phyloP scores from a whole-genome alignment of 1,139 yeast species.

The Blastobotrys elegans region DNA sequence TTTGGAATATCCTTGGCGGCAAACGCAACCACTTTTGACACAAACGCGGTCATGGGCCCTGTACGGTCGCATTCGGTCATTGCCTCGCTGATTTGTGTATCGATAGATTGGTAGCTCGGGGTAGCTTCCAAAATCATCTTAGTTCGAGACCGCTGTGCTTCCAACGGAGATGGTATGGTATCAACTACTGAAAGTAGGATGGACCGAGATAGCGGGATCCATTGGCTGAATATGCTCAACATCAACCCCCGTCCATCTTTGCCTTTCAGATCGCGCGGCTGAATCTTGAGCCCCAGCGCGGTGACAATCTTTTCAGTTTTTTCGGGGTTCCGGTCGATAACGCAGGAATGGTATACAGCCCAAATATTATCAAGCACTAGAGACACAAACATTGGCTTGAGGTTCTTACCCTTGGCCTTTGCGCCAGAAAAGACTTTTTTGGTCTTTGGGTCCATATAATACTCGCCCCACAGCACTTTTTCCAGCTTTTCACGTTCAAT shows the following conservation, averaged over 20 bases:
- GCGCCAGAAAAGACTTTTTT: conserved; percentile 55
- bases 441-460: conserved; percentile 80
- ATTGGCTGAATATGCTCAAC: conserved; percentile 75
- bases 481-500: conserved; percentile 73
- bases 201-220: conserved; percentile 91
- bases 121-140: conserved; percentile 59
- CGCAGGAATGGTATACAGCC: conserved; percentile 77
- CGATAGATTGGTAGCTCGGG: conserved; percentile 49
- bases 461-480: conserved; percentile 96
- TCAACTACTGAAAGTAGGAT: conserved; percentile 80
- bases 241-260: conserved; percentile 67
- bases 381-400: conserved; percentile 80
- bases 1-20: conserved; percentile 77
- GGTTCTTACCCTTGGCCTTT: conserved; percentile 43
- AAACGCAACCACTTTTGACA: conserved; percentile 82
- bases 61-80: conserved; percentile 60
- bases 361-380: conserved; percentile 86
- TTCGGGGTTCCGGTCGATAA: conserved; percentile 56
- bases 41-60: conserved; percentile 72
- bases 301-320: conserved; percentile 68
- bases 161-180: conserved; percentile 74
- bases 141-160: conserved; percentile 68
- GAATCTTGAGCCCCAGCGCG: conserved; percentile 61
- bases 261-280: conserved; percentile 73
- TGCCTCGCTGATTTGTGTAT: conserved; percentile 46